These are phyloP conservation scores for Cylindrotheca fusiformis DNA, from an alignment of 108 stramenopile species.

Conservation along the genomic window DNA sequence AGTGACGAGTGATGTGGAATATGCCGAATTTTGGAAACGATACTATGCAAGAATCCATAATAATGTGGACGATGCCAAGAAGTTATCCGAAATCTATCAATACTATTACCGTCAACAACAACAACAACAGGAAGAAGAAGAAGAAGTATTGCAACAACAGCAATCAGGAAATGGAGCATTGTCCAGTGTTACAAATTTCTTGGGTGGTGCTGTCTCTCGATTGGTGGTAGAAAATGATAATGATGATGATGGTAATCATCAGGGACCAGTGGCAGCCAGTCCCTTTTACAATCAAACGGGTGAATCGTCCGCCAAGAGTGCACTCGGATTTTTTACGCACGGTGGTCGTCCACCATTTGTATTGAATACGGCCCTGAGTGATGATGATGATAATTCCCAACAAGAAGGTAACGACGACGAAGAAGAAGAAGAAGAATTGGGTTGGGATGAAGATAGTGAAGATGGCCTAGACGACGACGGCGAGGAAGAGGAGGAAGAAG, in stretches of 20 bases:
- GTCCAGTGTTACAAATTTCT: conserved; percentile 32
- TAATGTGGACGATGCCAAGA: conserved; percentile 21
- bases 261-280: background rate
- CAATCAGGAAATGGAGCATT: conserved; percentile 5
- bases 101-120: conserved; percentile 6
- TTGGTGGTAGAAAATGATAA: conserved; percentile 35
- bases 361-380: conserved; percentile 61
- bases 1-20: conserved; percentile 44
- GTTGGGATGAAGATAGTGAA: conserved; percentile 23
- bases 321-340: conserved; percentile 29
- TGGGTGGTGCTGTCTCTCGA: conserved; percentile 55
- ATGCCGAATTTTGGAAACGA: conserved; percentile 72
- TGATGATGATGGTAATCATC: conserved; percentile 14
- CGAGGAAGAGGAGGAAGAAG: conserved; percentile 40
- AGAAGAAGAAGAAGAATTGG: conserved; percentile 42
- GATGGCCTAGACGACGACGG: conserved; percentile 28
- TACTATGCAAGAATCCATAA: conserved; percentile 63
- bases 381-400: conserved; percentile 31
- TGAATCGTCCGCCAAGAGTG: conserved; percentile 6
- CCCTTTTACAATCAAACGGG: background rate
- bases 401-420: background rate
- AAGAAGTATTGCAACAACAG: conserved; percentile 6
- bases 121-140: conserved; percentile 20
- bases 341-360: conserved; percentile 64
- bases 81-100: background rate